Evolutionary conservation across 1,284 basidiomycete genomes (phyloP).

Genomic region (Puccinia polysora): DNA sequence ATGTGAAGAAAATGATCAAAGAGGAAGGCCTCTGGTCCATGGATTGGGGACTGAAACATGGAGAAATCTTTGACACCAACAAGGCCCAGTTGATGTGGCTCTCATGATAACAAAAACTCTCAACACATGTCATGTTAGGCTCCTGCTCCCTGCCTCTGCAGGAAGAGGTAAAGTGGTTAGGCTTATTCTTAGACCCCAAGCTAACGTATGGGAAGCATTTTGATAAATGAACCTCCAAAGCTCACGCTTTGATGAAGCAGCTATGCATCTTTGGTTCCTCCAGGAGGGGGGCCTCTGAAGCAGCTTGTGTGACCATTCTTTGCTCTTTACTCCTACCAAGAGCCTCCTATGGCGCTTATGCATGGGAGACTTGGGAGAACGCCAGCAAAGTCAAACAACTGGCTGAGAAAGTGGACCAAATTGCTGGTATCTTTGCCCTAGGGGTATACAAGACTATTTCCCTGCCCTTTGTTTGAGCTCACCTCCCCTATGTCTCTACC

Average conservation of each 20-base stretch:
- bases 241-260: background rate
- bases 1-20: background rate
- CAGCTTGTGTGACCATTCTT: background rate
- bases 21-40: background rate
- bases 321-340: background rate
- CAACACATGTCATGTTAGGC: background rate
- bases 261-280: background rate
- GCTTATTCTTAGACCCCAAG: background rate
- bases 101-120: background rate
- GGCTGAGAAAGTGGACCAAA: background rate
- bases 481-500: background rate
- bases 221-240: background rate
- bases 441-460: background rate
- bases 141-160: background rate
- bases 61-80: background rate
- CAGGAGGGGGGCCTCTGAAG: background rate
- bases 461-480: background rate
- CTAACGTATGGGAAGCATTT: background rate
- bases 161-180: conserved; percentile 20
- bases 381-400: background rate
- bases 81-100: conserved; percentile 10
- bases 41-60: background rate
- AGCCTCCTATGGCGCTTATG: background rate
- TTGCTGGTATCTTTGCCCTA: background rate
- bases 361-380: background rate